Evolutionary conservation across 768 basidiomycete genomes (phyloP).

Genomic region (Boletus rufocinnamomeus): DNA sequence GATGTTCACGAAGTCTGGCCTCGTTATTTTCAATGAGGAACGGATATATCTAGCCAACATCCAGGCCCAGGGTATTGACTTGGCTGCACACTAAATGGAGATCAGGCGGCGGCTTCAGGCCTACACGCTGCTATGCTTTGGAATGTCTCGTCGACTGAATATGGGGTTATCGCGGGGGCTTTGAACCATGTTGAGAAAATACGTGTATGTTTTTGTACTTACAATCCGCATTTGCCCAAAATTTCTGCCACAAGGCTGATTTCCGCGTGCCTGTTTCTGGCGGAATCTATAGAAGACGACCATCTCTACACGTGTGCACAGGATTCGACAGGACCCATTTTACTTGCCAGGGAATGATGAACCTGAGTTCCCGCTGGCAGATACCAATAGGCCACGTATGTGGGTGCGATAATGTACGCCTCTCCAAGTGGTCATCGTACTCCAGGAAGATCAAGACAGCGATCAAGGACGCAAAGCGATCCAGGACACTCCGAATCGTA

Average conservation of each 20-base stretch:
- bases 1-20: conserved; percentile 42
- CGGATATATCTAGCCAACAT: conserved; percentile 42
- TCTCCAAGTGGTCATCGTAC: conserved; percentile 11
- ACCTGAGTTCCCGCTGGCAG: not conserved
- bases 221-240: not conserved
- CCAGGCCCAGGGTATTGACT: conserved; percentile 31
- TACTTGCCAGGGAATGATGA: not conserved
- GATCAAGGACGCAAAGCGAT: conserved; percentile 24
- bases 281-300: conserved; percentile 1
- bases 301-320: conserved; percentile 9
- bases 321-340: not conserved
- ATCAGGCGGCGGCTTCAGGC: too few species aligned
- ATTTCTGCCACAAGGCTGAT: not conserved
- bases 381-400: not conserved
- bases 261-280: not conserved
- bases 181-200: not conserved
- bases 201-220: not conserved
- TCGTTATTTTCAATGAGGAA: conserved; percentile 44
- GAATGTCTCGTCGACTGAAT: not conserved
- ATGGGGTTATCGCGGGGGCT: not conserved
- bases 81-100: conserved; percentile 12
- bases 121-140: not conserved
- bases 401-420: conserved; percentile 17
- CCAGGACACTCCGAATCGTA: conserved; percentile 25
- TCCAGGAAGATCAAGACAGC: conserved; percentile 13